Percentiles rank a stretch among this genome's conserved stretches.
Conservation (phyloP, 2,329 filamentous ascomycete species). For the Diaporthe capsici region DNA sequence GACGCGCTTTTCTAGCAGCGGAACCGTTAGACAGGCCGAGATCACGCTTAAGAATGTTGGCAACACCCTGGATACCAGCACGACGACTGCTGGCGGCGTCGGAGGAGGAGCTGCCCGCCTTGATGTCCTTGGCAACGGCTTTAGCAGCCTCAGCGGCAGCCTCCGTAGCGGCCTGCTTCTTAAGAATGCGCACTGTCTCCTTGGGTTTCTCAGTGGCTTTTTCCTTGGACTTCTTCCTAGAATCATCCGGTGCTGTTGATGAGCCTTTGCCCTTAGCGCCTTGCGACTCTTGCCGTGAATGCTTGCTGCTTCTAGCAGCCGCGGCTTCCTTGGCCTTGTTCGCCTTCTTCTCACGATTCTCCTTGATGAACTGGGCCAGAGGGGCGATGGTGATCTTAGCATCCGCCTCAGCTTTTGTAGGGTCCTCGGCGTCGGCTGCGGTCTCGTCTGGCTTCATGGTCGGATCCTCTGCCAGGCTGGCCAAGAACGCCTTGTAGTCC, state of each 20-base stretch:
- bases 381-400: constrained; percentile 84
- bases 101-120: constrained; percentile 46
- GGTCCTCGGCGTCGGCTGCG: constrained; percentile 61
- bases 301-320: constrained; percentile 69
- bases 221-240: constrained; percentile 68
- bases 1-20: constrained; percentile 72
- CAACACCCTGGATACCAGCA: constrained; percentile 74
- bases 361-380: constrained; percentile 77
- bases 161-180: constrained; percentile 69
- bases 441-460: constrained; percentile 61
- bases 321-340: constrained; percentile 73
- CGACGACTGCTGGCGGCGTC: constrained; percentile 68
- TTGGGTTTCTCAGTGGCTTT: constrained; percentile 66
- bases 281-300: constrained; percentile 67
- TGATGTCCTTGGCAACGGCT: constrained; percentile 55
- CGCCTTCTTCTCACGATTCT: constrained; percentile 91
- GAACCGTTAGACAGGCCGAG: constrained; percentile 75
- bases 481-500: constrained; percentile 94
- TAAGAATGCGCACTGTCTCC: constrained; percentile 74
- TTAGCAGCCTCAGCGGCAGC: constrained; percentile 63
- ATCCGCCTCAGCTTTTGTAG: constrained; percentile 64
- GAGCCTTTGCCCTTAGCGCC: constrained; percentile 62
- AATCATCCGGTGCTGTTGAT: constrained; percentile 57
- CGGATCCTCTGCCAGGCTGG: constrained; percentile 81
- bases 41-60: constrained; percentile 76